Evolutionary conservation across 345 rosid genomes (phyloP).

Genomic region (Nasturtium officinale): DNA sequence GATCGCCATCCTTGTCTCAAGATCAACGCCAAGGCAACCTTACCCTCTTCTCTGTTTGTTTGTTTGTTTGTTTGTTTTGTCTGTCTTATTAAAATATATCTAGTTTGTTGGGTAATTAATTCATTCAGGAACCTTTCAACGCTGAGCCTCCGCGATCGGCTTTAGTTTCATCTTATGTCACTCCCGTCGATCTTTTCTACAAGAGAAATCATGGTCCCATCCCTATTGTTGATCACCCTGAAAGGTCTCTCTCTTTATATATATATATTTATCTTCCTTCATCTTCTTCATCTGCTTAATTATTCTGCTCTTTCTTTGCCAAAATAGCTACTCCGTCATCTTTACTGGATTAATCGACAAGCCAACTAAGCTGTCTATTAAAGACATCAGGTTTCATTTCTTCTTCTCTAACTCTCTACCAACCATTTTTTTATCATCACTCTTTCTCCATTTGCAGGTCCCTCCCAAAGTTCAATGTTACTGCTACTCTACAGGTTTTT

Average conservation of each 20-base stretch:
- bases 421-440: not conserved
- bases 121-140: conserved; percentile 77
- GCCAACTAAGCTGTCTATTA: conserved; percentile 61
- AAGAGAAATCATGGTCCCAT: conserved; percentile 96
- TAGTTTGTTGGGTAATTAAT: too few relatives aligned
- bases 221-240: conserved; percentile 74
- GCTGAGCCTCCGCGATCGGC: conserved; percentile 89
- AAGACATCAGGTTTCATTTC: conserved; percentile 61
- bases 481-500: conserved; percentile 84
- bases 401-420: not conserved
- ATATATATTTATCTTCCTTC: too few relatives aligned
- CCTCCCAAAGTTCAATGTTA: conserved; percentile 75
- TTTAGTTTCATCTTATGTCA: conserved; percentile 67
- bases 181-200: conserved; percentile 87
- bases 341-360: conserved; percentile 56
- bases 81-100: too few relatives aligned
- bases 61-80: too few relatives aligned
- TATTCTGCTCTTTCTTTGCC: conserved; percentile 19
- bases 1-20: conserved; percentile 71
- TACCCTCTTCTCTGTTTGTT: not conserved
- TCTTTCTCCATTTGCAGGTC: conserved; percentile 48
- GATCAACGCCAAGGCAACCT: conserved; percentile 71
- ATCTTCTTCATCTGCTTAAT: too few relatives aligned
- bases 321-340: conserved; percentile 60
- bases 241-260: conserved; percentile 47